phyloP scores from a whole-genome alignment of 805 yeast species.

The Spathaspora girioi region DNA sequence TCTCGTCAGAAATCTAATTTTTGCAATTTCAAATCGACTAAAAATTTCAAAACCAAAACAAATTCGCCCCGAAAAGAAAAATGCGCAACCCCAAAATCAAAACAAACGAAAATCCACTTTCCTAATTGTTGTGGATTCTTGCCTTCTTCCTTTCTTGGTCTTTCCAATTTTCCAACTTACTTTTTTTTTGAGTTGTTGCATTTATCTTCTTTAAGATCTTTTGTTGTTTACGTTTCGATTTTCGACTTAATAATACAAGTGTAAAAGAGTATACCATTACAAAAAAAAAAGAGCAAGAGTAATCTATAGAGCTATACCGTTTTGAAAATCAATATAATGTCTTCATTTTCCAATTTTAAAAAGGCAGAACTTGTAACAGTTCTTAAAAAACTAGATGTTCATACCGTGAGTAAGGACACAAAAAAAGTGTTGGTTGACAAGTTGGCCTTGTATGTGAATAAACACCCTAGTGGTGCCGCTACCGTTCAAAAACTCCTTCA shows the following conservation, averaged over 20 bases:
- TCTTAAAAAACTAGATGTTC: conserved; percentile 32
- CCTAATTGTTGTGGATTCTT: neutral
- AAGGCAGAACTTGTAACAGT: conserved; percentile 39
- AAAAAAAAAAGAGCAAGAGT: neutral
- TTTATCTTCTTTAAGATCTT: neutral
- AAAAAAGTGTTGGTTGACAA: conserved; percentile 39
- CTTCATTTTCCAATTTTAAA: conserved; percentile 31
- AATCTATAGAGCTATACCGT: neutral
- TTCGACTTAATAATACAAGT: neutral
- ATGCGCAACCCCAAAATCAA: neutral
- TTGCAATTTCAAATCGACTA: neutral
- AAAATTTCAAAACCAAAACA: neutral
- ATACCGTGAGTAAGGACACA: conserved; percentile 36
- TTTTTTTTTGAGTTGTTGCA: neutral
- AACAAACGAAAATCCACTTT: conserved; percentile 1
- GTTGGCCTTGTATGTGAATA: conserved; percentile 25
- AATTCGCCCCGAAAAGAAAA: neutral
- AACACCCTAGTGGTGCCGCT: conserved; percentile 18
- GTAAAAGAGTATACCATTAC: neutral
- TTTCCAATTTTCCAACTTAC: neutral
- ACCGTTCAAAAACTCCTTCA: conserved; percentile 14
- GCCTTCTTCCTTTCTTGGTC: conserved; percentile 1
- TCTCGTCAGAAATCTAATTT: neutral
- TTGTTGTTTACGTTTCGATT: neutral
- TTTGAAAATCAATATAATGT: conserved; percentile 19